Evolutionary conservation across 345 rosid genomes (phyloP).

Genomic region (Euphorbia peplus): DNA sequence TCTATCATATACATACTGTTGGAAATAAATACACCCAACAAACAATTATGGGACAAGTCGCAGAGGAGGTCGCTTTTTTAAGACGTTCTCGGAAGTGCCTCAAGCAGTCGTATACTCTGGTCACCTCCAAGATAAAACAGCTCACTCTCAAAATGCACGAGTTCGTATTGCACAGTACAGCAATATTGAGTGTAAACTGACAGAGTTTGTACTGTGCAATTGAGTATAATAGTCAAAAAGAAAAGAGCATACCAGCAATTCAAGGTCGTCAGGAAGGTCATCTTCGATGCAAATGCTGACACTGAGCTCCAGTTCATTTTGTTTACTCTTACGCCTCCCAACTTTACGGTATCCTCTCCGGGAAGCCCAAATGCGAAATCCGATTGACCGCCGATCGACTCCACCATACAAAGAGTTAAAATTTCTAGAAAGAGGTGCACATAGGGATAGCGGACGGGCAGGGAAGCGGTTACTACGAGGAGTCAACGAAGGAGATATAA

Average conservation of each 20-base stretch:
- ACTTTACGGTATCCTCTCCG: slow-evolving; percentile 68
- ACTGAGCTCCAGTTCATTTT: slow-evolving; percentile 62
- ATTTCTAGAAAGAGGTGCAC: slow-evolving; percentile 29
- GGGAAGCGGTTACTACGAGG: slow-evolving; percentile 18
- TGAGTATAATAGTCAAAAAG: no score
- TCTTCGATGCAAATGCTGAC: slow-evolving; percentile 87
- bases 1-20: no score
- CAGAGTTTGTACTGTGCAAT: not conserved
- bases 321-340: slow-evolving; percentile 51
- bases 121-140: no score
- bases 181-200: no score
- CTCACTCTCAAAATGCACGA: no score
- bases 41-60: no score
- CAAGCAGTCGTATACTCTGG: no score
- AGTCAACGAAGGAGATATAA: not conserved
- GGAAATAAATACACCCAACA: no score
- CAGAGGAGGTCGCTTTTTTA: no score
- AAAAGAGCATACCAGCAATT: slow-evolving; percentile 78
- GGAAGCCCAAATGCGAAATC: slow-evolving; percentile 31
- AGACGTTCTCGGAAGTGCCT: no score
- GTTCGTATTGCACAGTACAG: no score
- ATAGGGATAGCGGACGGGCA: slow-evolving; percentile 16
- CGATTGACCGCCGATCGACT: slow-evolving; percentile 25
- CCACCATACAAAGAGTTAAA: slow-evolving; percentile 36
- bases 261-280: slow-evolving; percentile 76